phyloP scores from a whole-genome alignment of 192 early-diverging fungal species.

The Haplosporangium gracile region DNA sequence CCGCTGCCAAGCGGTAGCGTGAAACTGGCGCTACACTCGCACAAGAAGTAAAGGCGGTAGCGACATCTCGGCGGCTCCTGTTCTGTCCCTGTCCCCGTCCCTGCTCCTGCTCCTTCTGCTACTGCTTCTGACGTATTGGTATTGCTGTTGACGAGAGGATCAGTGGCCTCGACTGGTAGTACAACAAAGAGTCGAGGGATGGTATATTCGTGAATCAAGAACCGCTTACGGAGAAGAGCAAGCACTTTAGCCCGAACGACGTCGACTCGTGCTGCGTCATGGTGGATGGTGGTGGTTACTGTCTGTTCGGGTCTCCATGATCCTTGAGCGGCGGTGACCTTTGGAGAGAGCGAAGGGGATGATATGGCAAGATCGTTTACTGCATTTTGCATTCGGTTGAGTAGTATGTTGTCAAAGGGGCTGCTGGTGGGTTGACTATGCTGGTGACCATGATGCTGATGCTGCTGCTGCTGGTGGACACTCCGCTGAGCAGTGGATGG shows the following conservation, averaged over 20 bases:
- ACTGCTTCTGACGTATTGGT: background rate
- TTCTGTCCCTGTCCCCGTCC: background rate
- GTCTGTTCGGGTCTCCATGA: background rate
- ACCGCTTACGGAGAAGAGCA: slow-evolving; percentile 26
- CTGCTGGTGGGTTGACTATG: background rate
- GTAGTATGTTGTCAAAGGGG: background rate
- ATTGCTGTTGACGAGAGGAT: background rate
- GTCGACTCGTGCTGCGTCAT: slow-evolving; percentile 14
- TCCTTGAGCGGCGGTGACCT: background rate
- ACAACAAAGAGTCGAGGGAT: slow-evolving; percentile 45
- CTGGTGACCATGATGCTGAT: background rate
- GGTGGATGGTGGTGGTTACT: background rate
- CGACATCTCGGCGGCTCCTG: background rate
- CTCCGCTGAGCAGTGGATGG: background rate
- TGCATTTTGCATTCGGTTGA: background rate
- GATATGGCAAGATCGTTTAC: slow-evolving; percentile 25
- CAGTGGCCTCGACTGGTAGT: slow-evolving; percentile 14
- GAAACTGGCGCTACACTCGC: slow-evolving; percentile 47
- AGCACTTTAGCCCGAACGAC: slow-evolving; percentile 28
- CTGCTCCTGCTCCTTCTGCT: background rate
- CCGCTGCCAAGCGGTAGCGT: slow-evolving; percentile 48
- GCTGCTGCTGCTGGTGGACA: background rate
- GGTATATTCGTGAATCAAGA: slow-evolving; percentile 47
- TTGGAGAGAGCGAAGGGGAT: background rate
- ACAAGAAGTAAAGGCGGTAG: slow-evolving; percentile 45